phyloP scores from a whole-genome alignment of 805 yeast species.

The Starmerella sp. region DNA sequence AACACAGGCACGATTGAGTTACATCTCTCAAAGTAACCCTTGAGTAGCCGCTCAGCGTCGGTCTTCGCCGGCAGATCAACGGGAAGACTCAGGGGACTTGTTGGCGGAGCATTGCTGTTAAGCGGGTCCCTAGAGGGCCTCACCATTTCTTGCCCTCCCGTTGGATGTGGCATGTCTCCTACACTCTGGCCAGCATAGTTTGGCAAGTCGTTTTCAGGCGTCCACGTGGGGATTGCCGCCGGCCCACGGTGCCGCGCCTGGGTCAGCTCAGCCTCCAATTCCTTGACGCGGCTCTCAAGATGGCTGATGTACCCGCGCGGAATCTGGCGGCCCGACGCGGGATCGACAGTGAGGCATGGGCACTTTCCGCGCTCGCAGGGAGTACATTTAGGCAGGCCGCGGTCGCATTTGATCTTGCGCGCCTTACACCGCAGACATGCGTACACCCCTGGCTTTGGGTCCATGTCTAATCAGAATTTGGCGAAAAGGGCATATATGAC shows the following conservation, averaged over 20 bases:
- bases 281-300: constrained; percentile 52
- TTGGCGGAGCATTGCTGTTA: background rate
- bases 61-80: constrained; percentile 49
- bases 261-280: constrained; percentile 43
- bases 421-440: constrained; percentile 77
- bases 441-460: constrained; percentile 11
- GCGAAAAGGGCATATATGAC: too few relatives aligned
- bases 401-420: constrained; percentile 58
- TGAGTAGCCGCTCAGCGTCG: constrained; percentile 54
- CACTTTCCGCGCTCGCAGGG: constrained; percentile 51
- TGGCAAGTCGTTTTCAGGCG: constrained; percentile 3
- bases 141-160: background rate
- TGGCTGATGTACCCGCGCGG: constrained; percentile 63
- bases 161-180: too few relatives aligned
- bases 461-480: background rate
- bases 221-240: constrained; percentile 7
- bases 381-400: constrained; percentile 54
- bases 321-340: constrained; percentile 76
- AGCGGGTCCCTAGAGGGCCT: background rate
- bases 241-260: constrained; percentile 30
- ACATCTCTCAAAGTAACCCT: constrained; percentile 62
- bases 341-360: constrained; percentile 75
- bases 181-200: background rate
- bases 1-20: constrained; percentile 76
- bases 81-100: constrained; percentile 4